Evolutionary conservation across 257 asterid genomes (phyloP).

Genomic region (Ilex aquifolium): DNA sequence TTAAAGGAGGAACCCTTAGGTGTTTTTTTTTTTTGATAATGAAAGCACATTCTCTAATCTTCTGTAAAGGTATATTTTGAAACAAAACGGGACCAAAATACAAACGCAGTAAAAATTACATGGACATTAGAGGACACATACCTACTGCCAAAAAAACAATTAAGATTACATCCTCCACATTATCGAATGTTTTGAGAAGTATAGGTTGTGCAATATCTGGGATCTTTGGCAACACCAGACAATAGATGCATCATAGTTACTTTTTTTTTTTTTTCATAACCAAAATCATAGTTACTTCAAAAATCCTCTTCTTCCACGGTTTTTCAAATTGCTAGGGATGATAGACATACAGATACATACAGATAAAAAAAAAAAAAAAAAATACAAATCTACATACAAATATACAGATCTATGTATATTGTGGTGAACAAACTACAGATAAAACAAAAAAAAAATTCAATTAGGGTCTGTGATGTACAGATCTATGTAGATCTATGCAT

Average conservation of each 20-base stretch:
- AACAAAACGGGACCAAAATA: conserved; percentile 37
- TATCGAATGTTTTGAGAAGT: conserved; percentile 19
- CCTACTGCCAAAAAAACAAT: conserved; percentile 31
- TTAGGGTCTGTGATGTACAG: no score
- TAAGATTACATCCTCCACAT: conserved; percentile 27
- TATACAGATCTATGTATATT: no score
- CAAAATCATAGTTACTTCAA: no score
- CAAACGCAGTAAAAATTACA: conserved; percentile 35
- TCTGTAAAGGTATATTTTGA: conserved; percentile 21
- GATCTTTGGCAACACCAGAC: conserved; percentile 5
- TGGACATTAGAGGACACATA: conserved; percentile 15
- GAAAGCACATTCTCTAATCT: conserved; percentile 20
- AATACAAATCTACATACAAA: no score
- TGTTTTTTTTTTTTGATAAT: no score
- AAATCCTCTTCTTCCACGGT: conserved; percentile 33
- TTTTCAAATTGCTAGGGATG: conserved; percentile 55
- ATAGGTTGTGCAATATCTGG: conserved; percentile 20
- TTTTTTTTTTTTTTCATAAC: no score
- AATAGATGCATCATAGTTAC: conserved; percentile 11
- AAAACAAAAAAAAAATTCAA: no score
- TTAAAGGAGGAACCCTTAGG: no score
- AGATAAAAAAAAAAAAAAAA: no score
- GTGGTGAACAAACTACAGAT: no score
- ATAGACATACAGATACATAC: conserved; percentile 73
- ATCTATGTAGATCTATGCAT: no score